Base-by-base conservation (phyloP, 129 eudicot species). In the Helianthus annuus region DNA sequence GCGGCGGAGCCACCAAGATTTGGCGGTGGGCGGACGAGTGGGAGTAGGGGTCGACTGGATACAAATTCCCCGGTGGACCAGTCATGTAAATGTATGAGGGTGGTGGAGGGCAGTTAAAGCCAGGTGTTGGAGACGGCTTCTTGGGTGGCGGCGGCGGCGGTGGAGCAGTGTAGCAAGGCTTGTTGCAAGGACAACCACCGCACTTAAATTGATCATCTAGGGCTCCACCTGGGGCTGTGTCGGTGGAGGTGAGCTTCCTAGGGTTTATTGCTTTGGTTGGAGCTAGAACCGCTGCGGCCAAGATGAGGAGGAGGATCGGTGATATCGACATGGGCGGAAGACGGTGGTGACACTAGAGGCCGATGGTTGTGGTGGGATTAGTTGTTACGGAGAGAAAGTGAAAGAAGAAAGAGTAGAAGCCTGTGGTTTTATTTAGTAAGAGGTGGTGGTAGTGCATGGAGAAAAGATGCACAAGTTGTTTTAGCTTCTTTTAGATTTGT, bases 181-280 rank as follows among this genome's bases (percentile, higher is more conserved):
- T 76, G 85, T 85, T 72, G 80, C 97, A 89, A 19, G 96, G 84
- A 64, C 96, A 91, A n/a, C 86, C 80, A 9, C 97, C 96, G 48
- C 96, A 91, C 74, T 91, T 91, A 66, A 74, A 52, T 32, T 81
- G 87, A 7, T 59, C 64, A 24, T 77, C 81, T 1, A 80, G 72
- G 27, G 87, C 27, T 63, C 51, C 70, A 5, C 71, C 83, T 1
- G 69, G 55, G 51, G 70, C 54, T 3, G 78, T 70, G 61, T 76
- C 89, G 5, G 79, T 69, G 32, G 32, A 27, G 22, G 66, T 66
- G 46, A 83, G 86, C 52, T 76, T 80, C 69, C 84, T 76, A 5
- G 85, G 60, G 63, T 70, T 79, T 2, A 40, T 44, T 52, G 83
- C 85, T 59, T 68, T 14, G 10, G 40, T 46, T 7, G 82, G 76